Evolutionary conservation across 257 asterid species (phyloP), one percentile per base, ranked within the genome.

Genomic region (Haberlea rhodopensis): DNA sequence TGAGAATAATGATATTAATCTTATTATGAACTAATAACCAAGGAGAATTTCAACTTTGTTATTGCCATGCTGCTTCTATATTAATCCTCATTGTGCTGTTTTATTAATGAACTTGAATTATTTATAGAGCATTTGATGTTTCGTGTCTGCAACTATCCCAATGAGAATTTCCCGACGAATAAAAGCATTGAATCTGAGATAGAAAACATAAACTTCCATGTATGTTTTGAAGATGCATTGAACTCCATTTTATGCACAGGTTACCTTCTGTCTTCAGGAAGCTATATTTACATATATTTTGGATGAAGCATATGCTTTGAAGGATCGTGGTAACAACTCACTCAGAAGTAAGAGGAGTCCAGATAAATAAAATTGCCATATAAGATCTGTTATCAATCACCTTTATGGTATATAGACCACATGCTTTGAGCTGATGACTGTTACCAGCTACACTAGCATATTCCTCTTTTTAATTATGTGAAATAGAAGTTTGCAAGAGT

Each of bases 401-500:
- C 31, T 56, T 55, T 62, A 52, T 62, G 65, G 56, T 40, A n/a
- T n/a, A n/a, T n/a, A n/a, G n/a, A n/a, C n/a, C n/a, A n/a, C n/a
- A n/a, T n/a, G n/a, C n/a, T n/a, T n/a, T n/a, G n/a, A n/a, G n/a
- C n/a, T n/a, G n/a, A n/a, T n/a, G n/a, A n/a, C n/a, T n/a, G n/a
- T n/a, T n/a, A n/a, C n/a, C n/a, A 58, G 48, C 63, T 18, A 49
- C 56, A n/a, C 4, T 65, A 56, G 53, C 24, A 26, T 51, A 37
- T 46, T 9, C 25, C 22, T 66, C 27, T 25, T 65, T 62, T 48
- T 40, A 25, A 21, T 32, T 48, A 49, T 65, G 59, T 43, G 65
- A 73, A 53, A 27, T 32, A 34, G 32, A 51, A 59, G 10, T 22
- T 45, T 63, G 27, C 64, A 64, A n/a, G 69, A 51, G 19, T 43